Evolutionary conservation across 352 stramenopile species (phyloP).

Genomic region (Peronosclerospora sorghi): DNA sequence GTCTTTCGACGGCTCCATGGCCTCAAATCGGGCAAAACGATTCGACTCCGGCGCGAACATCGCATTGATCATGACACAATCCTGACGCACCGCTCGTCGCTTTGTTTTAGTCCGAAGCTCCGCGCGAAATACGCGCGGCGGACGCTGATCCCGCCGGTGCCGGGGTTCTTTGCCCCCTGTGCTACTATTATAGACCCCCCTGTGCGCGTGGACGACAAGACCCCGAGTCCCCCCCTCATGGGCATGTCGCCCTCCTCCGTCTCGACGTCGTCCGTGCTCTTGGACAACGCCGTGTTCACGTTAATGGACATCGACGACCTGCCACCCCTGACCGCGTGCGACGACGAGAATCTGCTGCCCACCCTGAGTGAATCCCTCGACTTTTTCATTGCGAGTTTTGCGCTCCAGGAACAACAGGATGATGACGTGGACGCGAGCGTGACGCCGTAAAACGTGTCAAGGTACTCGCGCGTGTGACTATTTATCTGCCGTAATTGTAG

Average conservation of each 20-base stretch:
- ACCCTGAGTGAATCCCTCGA: slow-evolving; percentile 47
- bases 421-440: too few relatives aligned
- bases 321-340: too few relatives aligned
- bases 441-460: too few relatives aligned
- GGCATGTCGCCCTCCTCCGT: slow-evolving; percentile 26
- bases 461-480: too few relatives aligned
- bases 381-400: slow-evolving; percentile 44
- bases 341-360: slow-evolving; percentile 24
- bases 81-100: slow-evolving; percentile 25
- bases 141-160: slow-evolving; percentile 1
- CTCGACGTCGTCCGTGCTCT: slow-evolving; percentile 16
- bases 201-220: slow-evolving; percentile 17
- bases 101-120: slow-evolving; percentile 15
- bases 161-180: background rate
- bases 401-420: too few relatives aligned
- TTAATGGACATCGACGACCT: slow-evolving; percentile 4
- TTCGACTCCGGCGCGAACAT: slow-evolving; percentile 36
- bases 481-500: too few relatives aligned
- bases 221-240: slow-evolving; percentile 10
- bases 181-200: background rate
- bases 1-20: slow-evolving; percentile 47
- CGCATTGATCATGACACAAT: slow-evolving; percentile 51
- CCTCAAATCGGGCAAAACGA: slow-evolving; percentile 42
- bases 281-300: slow-evolving; percentile 8
- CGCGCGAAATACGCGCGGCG: slow-evolving; percentile 16